Percentiles rank a stretch among this genome's conserved stretches.
phyloP scores from a whole-genome alignment of 306 rosid genomes.

The Begonia fuchsioides region DNA sequence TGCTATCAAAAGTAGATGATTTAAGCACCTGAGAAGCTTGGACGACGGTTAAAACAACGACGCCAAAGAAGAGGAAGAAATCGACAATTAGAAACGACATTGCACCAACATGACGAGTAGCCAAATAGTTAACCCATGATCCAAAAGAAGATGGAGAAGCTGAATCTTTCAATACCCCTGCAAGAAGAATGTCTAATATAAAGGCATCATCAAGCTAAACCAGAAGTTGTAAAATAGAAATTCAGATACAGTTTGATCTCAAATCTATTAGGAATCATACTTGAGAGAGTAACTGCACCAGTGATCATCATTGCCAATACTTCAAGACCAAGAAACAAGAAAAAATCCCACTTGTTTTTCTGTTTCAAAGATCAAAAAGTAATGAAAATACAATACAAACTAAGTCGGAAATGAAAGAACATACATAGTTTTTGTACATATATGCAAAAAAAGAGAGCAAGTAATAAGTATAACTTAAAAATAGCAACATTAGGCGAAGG shows the following conservation, averaged over 20 bases:
- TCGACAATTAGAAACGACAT: constrained; percentile 64
- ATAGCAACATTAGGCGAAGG: too few species aligned
- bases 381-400: too few species aligned
- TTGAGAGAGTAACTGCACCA: constrained; percentile 65
- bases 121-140: constrained; percentile 52
- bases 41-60: constrained; percentile 56
- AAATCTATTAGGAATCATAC: constrained; percentile 31
- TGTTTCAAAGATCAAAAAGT: constrained; percentile 13
- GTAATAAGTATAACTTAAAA: too few species aligned
- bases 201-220: neutral
- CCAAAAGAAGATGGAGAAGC: constrained; percentile 65
- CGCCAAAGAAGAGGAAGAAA: constrained; percentile 75
- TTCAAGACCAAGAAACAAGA: constrained; percentile 68
- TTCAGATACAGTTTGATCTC: neutral
- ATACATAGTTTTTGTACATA: too few species aligned
- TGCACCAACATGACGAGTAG: constrained; percentile 56
- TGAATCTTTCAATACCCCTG: constrained; percentile 75
- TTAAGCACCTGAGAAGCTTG: constrained; percentile 77
- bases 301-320: constrained; percentile 81
- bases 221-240: too few species aligned
- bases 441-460: too few species aligned
- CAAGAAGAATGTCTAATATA: constrained; percentile 13
- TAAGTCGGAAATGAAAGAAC: too few species aligned
- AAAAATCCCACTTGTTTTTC: constrained; percentile 97
- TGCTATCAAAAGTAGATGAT: too few species aligned